phyloP scores from a whole-genome alignment of 75 land plant species.

The Azolla pinnata region DNA sequence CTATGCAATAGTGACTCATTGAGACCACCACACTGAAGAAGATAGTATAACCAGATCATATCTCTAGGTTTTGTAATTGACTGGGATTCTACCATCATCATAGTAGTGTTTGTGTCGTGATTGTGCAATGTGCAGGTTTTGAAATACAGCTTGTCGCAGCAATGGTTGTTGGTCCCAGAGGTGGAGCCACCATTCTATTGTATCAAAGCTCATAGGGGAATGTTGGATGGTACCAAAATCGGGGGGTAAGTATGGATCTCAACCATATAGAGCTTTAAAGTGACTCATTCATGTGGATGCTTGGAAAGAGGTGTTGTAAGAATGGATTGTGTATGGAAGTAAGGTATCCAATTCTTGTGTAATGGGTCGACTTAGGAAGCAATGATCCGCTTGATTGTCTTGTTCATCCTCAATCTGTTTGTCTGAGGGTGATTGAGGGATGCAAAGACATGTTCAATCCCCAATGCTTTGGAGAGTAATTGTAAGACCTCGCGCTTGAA shows the following conservation, averaged over 20 bases:
- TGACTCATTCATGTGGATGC: no score
- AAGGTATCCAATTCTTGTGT: background rate
- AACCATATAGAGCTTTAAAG: background rate
- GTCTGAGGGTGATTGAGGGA: background rate
- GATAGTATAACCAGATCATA: background rate
- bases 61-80: background rate
- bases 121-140: background rate
- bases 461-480: background rate
- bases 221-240: background rate
- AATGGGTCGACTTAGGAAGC: background rate
- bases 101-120: background rate
- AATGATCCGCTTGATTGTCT: background rate
- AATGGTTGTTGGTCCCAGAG: background rate
- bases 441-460: background rate
- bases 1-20: background rate
- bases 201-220: background rate
- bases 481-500: background rate
- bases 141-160: background rate
- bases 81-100: background rate
- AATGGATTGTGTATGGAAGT: background rate
- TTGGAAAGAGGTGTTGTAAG: no score
- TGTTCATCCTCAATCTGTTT: background rate
- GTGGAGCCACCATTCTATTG: background rate
- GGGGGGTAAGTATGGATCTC: background rate
- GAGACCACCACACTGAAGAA: background rate